Evolutionary conservation across 2,329 filamentous ascomycete genomes (phyloP).

Genomic region (Alternaria sp.): DNA sequence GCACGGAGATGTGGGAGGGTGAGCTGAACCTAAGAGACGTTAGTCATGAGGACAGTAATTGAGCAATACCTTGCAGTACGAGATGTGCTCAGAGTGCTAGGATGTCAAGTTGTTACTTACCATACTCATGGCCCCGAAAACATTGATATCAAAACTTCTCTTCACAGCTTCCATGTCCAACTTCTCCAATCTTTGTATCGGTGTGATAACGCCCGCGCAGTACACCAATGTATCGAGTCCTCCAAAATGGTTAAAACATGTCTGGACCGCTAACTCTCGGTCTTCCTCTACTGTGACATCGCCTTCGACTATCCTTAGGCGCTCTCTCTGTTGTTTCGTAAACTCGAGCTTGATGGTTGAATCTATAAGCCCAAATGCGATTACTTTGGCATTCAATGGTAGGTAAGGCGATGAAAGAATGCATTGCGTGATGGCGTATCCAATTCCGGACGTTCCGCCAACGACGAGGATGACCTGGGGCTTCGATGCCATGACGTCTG

Average conservation of each 20-base stretch:
- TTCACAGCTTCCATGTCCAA: slow-evolving; percentile 29
- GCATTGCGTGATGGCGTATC: slow-evolving; percentile 26
- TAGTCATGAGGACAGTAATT: background rate
- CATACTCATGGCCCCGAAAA: slow-evolving; percentile 38
- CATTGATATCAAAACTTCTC: slow-evolving; percentile 34
- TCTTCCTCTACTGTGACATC: slow-evolving; percentile 18
- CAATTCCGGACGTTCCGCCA: slow-evolving; percentile 36
- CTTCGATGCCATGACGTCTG: slow-evolving; percentile 4
- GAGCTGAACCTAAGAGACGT: slow-evolving; percentile 26
- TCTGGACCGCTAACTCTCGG: slow-evolving; percentile 20
- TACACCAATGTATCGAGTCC: slow-evolving; percentile 38
- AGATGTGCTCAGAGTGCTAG: background rate
- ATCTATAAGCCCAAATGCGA: slow-evolving; percentile 19
- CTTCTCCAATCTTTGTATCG: slow-evolving; percentile 32
- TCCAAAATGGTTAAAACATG: slow-evolving; percentile 23
- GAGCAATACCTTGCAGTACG: background rate
- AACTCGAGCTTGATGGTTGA: slow-evolving; percentile 17
- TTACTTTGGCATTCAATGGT: slow-evolving; percentile 14
- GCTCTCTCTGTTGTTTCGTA: slow-evolving; percentile 16
- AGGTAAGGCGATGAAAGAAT: slow-evolving; percentile 19
- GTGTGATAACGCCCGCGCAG: slow-evolving; percentile 34
- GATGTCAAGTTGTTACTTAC: slow-evolving; percentile 15
- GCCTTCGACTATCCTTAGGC: slow-evolving; percentile 16
- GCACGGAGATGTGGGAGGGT: slow-evolving; percentile 29
- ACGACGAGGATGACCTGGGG: slow-evolving; percentile 36